Base-by-base conservation (phyloP, 192 early-diverging fungal species). In the Dissophora ornata region DNA sequence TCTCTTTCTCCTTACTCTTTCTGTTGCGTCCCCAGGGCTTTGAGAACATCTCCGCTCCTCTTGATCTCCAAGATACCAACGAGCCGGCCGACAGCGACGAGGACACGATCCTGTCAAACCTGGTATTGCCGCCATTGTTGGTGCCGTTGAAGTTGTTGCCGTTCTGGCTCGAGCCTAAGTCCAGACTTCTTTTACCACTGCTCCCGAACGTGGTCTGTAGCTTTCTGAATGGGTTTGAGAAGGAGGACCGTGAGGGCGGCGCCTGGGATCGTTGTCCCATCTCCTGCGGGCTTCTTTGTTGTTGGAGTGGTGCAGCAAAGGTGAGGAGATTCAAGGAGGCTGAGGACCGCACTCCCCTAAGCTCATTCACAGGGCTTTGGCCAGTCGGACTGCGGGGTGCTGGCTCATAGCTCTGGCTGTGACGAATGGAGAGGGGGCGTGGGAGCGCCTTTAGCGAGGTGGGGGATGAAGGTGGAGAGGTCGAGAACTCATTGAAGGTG, bases 171-270 rank as follows among this genome's bases (percentile, higher is more conserved):
- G 44, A 45, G 29, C 63, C 24, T 9, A 62, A 25, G 18, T 73
- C 70, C 10, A 59, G 24, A 51, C 59, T 65, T 54, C 56, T 57
- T 57, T 73, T 71, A 13, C 46, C 46, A 51, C 28, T 12, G 41
- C 26, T 53, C 16, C 57, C 55, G 45, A 75, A 66, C 0, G 71
- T 33, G 57, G 29, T 75, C 42, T 65, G 71, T 19, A 75, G 34
- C 28, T 67, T 75, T 48, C 60, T 75, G 63, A 75, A 75, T 12
- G 71, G 62, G 40, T 75, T 75, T 3, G 71, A 61, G 62, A 75
- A 75, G 34, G 62, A 64, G 25, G 70, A 46, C 25, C 62, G 61
- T 24, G 49, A 38, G 45, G 66, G 24, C 45, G 19, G 50, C 21
- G 25, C 18, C 16, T 59, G 56, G 28, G 49, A 51, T 25, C 59